These are phyloP conservation scores for Cryptococcus sp. DNA, from an alignment of 1,284 basidiomycete genomes.

Conservation along the genomic window DNA sequence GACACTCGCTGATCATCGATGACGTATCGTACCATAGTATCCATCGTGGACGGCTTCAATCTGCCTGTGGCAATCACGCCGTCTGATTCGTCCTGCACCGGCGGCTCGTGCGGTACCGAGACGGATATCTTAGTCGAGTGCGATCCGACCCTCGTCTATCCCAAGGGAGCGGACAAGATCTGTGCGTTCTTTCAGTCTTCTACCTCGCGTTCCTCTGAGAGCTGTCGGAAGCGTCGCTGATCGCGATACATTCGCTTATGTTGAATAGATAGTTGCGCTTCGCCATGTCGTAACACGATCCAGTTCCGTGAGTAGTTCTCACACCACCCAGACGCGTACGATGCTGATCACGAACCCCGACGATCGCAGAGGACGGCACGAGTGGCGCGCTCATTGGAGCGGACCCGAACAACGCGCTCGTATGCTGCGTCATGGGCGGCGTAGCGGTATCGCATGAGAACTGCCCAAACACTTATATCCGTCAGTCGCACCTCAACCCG, in stretches of 20 bases:
- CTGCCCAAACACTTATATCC: slow-evolving; percentile 25
- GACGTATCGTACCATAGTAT: slow-evolving; percentile 16
- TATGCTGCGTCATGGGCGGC: slow-evolving; percentile 18
- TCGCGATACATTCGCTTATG: neutral
- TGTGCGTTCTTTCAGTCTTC: slow-evolving; percentile 17
- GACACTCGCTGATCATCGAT: neutral
- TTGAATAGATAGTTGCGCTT: slow-evolving; percentile 22
- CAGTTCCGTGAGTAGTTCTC: slow-evolving; percentile 21
- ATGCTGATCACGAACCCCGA: too few relatives aligned
- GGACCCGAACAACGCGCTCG: slow-evolving; percentile 18
- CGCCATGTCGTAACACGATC: slow-evolving; percentile 18
- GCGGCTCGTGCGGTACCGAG: slow-evolving; percentile 23
- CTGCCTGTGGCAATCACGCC: slow-evolving; percentile 27
- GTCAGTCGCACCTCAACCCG: slow-evolving; percentile 9
- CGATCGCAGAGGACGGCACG: slow-evolving; percentile 7
- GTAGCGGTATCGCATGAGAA: slow-evolving; percentile 2
- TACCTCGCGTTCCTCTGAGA: neutral
- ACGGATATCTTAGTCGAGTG: slow-evolving; percentile 26
- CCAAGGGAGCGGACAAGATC: slow-evolving; percentile 22
- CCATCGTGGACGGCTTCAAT: slow-evolving; percentile 35
- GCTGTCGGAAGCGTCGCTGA: slow-evolving; percentile 2
- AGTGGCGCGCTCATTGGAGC: slow-evolving; percentile 8
- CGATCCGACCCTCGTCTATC: slow-evolving; percentile 28
- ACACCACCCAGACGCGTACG: neutral
- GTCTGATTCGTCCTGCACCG: slow-evolving; percentile 17